Conservation (phyloP, 2,329 filamentous ascomycete genomes). For the Talaromyces albobiverticillius region DNA sequence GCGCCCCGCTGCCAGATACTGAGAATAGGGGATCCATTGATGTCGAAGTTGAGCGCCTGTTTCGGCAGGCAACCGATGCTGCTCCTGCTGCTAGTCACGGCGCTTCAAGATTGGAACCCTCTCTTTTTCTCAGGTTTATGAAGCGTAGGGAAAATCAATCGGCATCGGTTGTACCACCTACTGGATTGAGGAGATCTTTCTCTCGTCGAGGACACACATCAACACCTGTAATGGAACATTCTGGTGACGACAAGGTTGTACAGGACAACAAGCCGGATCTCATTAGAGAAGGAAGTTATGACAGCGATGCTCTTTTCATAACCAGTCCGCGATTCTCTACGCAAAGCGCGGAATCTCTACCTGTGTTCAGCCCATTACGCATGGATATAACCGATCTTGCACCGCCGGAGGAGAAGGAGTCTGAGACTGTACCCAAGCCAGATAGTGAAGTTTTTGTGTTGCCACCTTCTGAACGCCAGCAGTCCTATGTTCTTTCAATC, state of each 20-base stretch:
- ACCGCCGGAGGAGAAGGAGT: conserved; percentile 8
- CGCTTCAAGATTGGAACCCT: neutral
- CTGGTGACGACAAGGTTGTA: neutral
- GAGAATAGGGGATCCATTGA: neutral
- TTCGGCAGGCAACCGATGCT: conserved; percentile 9
- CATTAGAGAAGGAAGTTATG: conserved; percentile 38
- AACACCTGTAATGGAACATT: neutral
- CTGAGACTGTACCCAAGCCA: neutral
- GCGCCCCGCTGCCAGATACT: neutral
- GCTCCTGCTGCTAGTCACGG: neutral
- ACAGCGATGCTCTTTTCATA: conserved; percentile 42
- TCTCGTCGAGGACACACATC: neutral
- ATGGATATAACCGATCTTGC: conserved; percentile 12
- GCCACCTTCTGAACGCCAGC: neutral
- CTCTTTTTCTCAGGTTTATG: conserved; percentile 8
- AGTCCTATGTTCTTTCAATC: neutral
- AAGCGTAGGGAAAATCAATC: neutral
- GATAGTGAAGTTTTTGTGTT: neutral
- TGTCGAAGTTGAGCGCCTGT: conserved; percentile 3
- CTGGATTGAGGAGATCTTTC: conserved; percentile 2
- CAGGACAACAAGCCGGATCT: conserved; percentile 21
- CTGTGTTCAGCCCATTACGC: conserved; percentile 1
- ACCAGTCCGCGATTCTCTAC: conserved; percentile 29
- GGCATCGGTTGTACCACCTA: neutral
- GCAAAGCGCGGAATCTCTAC: conserved; percentile 15